Evolutionary conservation across 345 rosid genomes (phyloP), one percentile per base, ranked within the genome.

Genomic region (Salix udensis): DNA sequence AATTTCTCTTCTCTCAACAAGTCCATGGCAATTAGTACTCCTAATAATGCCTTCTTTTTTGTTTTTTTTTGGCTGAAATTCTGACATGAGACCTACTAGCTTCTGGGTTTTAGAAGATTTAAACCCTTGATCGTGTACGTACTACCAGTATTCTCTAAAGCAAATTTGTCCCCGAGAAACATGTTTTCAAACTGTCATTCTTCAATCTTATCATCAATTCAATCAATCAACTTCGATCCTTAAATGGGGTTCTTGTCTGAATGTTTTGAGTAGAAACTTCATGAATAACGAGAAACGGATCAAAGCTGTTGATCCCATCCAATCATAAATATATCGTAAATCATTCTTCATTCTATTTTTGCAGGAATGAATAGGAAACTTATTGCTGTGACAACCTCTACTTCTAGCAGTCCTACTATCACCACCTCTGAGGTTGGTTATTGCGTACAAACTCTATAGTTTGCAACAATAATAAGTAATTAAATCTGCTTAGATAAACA

Each of bases 311-410:
- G 39, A 18, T 15, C 12, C 4, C n/a, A 50, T 6, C 4, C 21
- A 23, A 15, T 16, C 58, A 28, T 4, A 40, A 40, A 10, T 2
- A 36, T 39, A 52, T 52, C 23, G 31, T 40, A 62, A 76, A n/a
- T 24, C 21, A 2, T 61, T 76, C 23, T 42, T 39, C 19, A 8
- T n/a, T 60, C 40, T 46, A 28, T 52, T 52, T 46, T 62, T 76
- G 74, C 79, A 76, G 73, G 74, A 76, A 60, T 30, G 68, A 44
- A 61, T 61, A 70, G 84, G 75, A 87, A 83, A 82, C 86, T 87
- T 40, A 53, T 74, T 13, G 37, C 83, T 55, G 62, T 77, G 13
- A 66, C 73, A 42, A 21, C 64, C 23, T 65, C 84, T 24, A 28
- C 79, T 66, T 14, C 82, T 46, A 3, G 75, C 42, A 10, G n/a